A percentile compares a stretch with the other conserved stretches of the same genome.
Conservation (phyloP, 208 protist genomes). For the Leishmania braziliensis region DNA sequence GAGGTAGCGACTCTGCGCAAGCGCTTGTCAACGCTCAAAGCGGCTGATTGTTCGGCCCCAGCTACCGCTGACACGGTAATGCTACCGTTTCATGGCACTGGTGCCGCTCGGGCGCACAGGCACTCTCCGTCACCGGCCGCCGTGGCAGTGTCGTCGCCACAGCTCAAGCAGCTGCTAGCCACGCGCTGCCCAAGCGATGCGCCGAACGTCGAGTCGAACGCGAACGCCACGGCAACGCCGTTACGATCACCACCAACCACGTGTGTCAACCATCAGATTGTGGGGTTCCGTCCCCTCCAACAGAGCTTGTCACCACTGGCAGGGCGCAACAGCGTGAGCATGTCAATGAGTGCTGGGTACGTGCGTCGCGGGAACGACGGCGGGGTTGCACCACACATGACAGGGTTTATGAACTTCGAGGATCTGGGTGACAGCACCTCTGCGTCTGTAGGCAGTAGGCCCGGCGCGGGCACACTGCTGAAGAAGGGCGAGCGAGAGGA, state of each 20-base stretch:
- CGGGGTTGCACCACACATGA: constrained; percentile 14
- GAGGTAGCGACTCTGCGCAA: neutral
- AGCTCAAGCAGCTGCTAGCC: neutral
- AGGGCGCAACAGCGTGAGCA: constrained; percentile 3
- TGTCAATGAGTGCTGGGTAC: constrained; percentile 30
- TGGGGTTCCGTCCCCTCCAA: neutral
- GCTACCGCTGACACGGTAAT: neutral
- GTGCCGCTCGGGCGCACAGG: no score
- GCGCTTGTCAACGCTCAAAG: neutral
- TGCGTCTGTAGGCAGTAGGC: constrained; percentile 8
- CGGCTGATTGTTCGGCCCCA: neutral
- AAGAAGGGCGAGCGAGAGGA: neutral
- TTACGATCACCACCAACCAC: neutral
- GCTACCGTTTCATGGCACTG: neutral
- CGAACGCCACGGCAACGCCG: neutral
- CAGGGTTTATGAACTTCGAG: constrained; percentile 42
- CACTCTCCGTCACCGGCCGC: neutral
- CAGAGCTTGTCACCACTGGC: neutral
- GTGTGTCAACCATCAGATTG: neutral
- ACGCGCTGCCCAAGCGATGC: neutral
- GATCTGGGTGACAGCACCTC: constrained; percentile 14
- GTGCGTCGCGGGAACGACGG: constrained; percentile 29
- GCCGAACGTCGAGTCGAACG: neutral
- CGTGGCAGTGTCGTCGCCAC: neutral
- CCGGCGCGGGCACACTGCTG: neutral